Evolutionary conservation across 768 basidiomycete species (phyloP).

Genomic region (Coprinopsis strossmayeri): DNA sequence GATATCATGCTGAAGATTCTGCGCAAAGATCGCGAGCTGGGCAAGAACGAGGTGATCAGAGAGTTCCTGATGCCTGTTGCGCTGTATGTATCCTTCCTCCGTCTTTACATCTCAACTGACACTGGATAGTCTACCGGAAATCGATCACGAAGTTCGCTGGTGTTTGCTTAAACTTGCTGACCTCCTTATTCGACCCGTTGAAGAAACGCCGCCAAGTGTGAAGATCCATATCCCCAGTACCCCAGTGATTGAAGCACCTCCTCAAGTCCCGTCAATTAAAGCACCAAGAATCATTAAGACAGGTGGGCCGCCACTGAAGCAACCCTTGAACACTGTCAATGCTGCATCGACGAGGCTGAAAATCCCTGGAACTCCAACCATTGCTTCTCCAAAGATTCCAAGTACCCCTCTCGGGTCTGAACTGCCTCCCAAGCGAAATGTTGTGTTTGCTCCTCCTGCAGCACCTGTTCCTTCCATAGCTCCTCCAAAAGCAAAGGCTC

Average conservation of each 20-base stretch:
- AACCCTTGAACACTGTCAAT: slow-evolving; percentile 26
- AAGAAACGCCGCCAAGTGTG: slow-evolving; percentile 83
- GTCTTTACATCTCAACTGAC: slow-evolving; percentile 2
- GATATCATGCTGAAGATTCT: slow-evolving; percentile 83
- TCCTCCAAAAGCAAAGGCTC: slow-evolving; percentile 20
- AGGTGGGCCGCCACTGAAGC: slow-evolving; percentile 31
- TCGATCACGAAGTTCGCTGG: slow-evolving; percentile 88
- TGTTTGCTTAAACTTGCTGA: slow-evolving; percentile 89
- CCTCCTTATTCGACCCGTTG: slow-evolving; percentile 72
- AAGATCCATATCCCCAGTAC: slow-evolving; percentile 75
- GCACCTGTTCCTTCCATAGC: slow-evolving; percentile 18
- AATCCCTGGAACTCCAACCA: slow-evolving; percentile 32
- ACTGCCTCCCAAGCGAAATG: slow-evolving; percentile 25
- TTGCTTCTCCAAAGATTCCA: slow-evolving; percentile 20
- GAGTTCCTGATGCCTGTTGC: slow-evolving; percentile 79
- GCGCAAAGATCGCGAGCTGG: slow-evolving; percentile 80
- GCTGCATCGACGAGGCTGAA: slow-evolving; percentile 51
- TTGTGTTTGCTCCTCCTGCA: slow-evolving; percentile 30
- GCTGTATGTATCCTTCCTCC: slow-evolving; percentile 47
- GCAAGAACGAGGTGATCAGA: slow-evolving; percentile 71
- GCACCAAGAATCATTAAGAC: slow-evolving; percentile 30
- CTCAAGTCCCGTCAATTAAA: slow-evolving; percentile 49
- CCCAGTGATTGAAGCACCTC: slow-evolving; percentile 56
- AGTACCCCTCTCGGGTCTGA: slow-evolving; percentile 26
- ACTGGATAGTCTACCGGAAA: slow-evolving; percentile 52